Conservation (phyloP, 306 rosid genomes). For the Quercus rubra region DNA sequence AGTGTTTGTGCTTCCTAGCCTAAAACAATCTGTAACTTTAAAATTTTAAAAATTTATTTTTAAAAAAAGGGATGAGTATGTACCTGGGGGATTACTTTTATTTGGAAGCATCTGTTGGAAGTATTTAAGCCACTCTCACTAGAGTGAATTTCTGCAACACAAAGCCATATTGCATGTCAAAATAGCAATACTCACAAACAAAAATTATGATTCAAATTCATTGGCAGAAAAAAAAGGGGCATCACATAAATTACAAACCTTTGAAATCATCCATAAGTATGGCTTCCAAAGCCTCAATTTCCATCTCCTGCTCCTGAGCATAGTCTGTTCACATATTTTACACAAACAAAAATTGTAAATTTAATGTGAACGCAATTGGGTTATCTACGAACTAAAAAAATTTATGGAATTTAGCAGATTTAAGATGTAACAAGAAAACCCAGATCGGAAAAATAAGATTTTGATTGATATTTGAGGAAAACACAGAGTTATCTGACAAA, state of each 20-base stretch:
- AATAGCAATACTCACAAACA: not conserved
- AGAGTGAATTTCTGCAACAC: constrained; percentile 73
- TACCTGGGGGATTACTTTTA: constrained; percentile 74
- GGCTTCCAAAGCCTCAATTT: constrained; percentile 96
- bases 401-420: not conserved
- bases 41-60: not conserved
- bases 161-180: constrained; percentile 12
- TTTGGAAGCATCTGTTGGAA: constrained; percentile 74
- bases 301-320: constrained; percentile 91
- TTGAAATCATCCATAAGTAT: constrained; percentile 96
- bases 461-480: not conserved
- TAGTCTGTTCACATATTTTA: constrained; percentile 42
- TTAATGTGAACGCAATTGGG: not conserved
- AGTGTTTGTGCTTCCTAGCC: too few relatives aligned
- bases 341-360: not conserved
- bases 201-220: not conserved
- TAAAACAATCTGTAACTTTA: not conserved
- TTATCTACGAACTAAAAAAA: not conserved
- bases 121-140: constrained; percentile 91
- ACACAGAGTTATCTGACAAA: not conserved
- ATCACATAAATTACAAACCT: constrained; percentile 37
- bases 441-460: not conserved
- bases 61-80: not conserved
- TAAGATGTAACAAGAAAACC: not conserved
- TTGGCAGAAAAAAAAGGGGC: not conserved